Percentiles rank a stretch among this genome's conserved stretches.
phyloP scores from a whole-genome alignment of 2,329 filamentous ascomycete genomes.

The Neonectria faginata region DNA sequence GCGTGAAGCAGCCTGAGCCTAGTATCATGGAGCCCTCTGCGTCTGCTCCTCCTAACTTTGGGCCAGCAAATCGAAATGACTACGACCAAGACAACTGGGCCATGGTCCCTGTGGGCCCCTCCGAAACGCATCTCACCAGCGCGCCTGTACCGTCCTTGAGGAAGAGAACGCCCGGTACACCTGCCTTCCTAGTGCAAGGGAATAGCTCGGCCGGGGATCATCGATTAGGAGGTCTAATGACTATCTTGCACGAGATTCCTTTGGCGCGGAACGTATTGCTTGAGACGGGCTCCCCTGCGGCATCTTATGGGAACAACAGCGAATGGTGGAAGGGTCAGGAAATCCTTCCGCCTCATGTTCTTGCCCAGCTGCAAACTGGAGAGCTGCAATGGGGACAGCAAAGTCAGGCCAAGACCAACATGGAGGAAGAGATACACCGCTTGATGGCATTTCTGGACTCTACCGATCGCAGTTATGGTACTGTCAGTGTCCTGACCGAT shows the following conservation, averaged over 20 bases:
- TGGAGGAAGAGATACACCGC: slow-evolving; percentile 69
- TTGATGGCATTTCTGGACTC: slow-evolving; percentile 72
- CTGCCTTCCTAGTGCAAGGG: slow-evolving; percentile 63
- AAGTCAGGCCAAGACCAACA: slow-evolving; percentile 47
- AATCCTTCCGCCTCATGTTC: slow-evolving; percentile 57
- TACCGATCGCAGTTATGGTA: slow-evolving; percentile 70
- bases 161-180: slow-evolving; percentile 55
- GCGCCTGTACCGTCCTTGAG: slow-evolving; percentile 55
- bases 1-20: slow-evolving; percentile 59
- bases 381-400: slow-evolving; percentile 48
- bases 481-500: slow-evolving; percentile 60
- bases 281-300: slow-evolving; percentile 53
- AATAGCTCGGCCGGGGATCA: slow-evolving; percentile 51
- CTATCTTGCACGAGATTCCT: slow-evolving; percentile 71
- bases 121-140: slow-evolving; percentile 36
- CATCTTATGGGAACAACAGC: slow-evolving; percentile 65
- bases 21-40: slow-evolving; percentile 59
- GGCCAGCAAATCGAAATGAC: slow-evolving; percentile 67
- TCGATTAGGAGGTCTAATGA: slow-evolving; percentile 65
- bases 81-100: slow-evolving; percentile 70
- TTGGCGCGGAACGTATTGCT: slow-evolving; percentile 68
- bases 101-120: slow-evolving; percentile 61
- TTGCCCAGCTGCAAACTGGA: slow-evolving; percentile 49
- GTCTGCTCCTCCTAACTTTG: slow-evolving; percentile 64
- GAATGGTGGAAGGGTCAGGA: slow-evolving; percentile 72